Evolutionary conservation across 192 early-diverging fungal genomes (phyloP), one percentile per base, ranked within the genome.

Genomic region (Entrophospora sp.): DNA sequence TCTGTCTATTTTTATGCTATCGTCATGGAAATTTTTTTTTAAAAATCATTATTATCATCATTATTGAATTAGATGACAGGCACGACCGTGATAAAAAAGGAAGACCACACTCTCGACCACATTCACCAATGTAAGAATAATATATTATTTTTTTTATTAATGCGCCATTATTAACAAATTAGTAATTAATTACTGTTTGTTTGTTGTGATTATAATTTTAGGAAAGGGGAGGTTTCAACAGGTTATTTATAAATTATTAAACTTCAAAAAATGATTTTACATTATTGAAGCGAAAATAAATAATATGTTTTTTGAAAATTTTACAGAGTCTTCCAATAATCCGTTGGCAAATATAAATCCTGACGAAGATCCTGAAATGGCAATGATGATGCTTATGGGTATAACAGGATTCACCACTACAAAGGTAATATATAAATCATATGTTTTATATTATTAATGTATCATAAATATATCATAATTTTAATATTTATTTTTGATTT

Each of bases 331-430:
- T 5, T 6, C 43, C 3, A 46, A 46, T 66, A 73, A 67, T 20
- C 60, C 70, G 4, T 12, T 69, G 28, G 66, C 63, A 18, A 56
- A 69, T 34, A 38, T 77, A 24, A 56, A 72, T 18, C 75, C 71
- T 3, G 80, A 84, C 42, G 80, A 84, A 51, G 72, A 78, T 52
- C 64, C 64, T 25, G 93, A 96, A 48, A 83, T 83, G 16, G 79
- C 86, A 63, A 92, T 97, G 92, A 85, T 77, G 78, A 79, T 79
- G 0, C 25, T 93, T 58, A 88, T 97, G 87, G 95, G 95, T 4
- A 93, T 97, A 70, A 81, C 82, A 5, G 89, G 89, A 2, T 97
- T 97, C 73, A 83, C 86, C 45, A 84, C 88, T 0, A 95, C 95
- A 34, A 89, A 91, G 71, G 86, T 89, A 79, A 16, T 44, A 59